Percentiles rank a stretch among this genome's conserved stretches.
Conservation (phyloP, 805 yeast species). For the Cyberlindnera petersonii region DNA sequence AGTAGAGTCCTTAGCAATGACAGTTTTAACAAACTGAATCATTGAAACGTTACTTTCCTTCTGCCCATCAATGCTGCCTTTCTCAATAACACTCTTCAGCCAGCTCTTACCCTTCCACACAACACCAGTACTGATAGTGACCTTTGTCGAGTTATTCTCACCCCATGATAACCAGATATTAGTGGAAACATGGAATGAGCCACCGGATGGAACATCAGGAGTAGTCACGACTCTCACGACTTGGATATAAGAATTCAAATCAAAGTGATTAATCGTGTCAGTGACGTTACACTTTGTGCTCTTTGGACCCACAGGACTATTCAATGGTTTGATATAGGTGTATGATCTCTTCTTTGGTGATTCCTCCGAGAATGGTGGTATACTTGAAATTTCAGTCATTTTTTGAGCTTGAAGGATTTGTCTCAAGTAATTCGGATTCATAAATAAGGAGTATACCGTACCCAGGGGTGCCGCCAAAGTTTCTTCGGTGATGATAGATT, state of each 20-base stretch:
- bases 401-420: slow-evolving; percentile 52
- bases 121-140: slow-evolving; percentile 54
- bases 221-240: slow-evolving; percentile 63
- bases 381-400: slow-evolving; percentile 49
- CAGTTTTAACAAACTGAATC: slow-evolving; percentile 37
- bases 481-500: slow-evolving; percentile 48
- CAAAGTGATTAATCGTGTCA: slow-evolving; percentile 57
- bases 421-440: slow-evolving; percentile 48
- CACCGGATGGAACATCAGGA: slow-evolving; percentile 93
- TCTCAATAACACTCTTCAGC: slow-evolving; percentile 74
- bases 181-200: slow-evolving; percentile 59
- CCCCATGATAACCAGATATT: slow-evolving; percentile 61
- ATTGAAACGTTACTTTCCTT: slow-evolving; percentile 48
- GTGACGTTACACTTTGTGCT: slow-evolving; percentile 67
- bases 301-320: slow-evolving; percentile 86
- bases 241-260: slow-evolving; percentile 52
- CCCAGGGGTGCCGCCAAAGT: slow-evolving; percentile 63
- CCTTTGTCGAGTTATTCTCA: slow-evolving; percentile 47
- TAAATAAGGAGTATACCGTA: slow-evolving; percentile 50
- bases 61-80: slow-evolving; percentile 73
- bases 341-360: slow-evolving; percentile 43
- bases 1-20: slow-evolving; percentile 22
- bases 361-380: slow-evolving; percentile 38
- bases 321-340: slow-evolving; percentile 69
- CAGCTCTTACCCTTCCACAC: slow-evolving; percentile 75